Evolutionary conservation across 345 rosid genomes (phyloP).

Genomic region (Odontarrhena argentea): DNA sequence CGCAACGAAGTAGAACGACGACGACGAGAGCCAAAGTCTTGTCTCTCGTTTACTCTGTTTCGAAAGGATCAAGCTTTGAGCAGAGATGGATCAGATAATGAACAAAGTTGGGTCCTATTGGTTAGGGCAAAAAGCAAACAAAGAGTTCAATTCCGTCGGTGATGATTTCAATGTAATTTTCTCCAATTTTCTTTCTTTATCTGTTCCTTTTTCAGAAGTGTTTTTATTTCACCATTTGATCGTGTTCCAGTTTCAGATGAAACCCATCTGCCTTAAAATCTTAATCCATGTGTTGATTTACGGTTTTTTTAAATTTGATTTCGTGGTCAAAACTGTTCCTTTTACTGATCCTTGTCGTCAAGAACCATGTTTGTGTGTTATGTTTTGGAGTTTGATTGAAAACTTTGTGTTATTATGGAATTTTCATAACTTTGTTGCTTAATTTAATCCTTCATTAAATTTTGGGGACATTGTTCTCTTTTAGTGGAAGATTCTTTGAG

Average conservation of each 20-base stretch:
- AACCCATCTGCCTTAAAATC: neutral
- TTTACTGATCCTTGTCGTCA: slow-evolving; percentile 10
- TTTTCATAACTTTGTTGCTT: slow-evolving; percentile 10
- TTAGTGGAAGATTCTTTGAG: slow-evolving; percentile 1
- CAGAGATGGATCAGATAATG: slow-evolving; percentile 79
- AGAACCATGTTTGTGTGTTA: slow-evolving; percentile 3
- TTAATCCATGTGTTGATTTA: slow-evolving; percentile 2
- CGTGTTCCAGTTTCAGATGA: neutral
- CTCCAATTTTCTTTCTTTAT: slow-evolving; percentile 2
- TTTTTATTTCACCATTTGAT: slow-evolving; percentile 1
- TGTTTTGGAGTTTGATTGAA: neutral
- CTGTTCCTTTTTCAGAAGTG: neutral
- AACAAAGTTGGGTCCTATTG: slow-evolving; percentile 92
- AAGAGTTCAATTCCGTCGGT: slow-evolving; percentile 82
- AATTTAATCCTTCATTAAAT: slow-evolving; percentile 22
- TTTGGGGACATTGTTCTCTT: slow-evolving; percentile 1
- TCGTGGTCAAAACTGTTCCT: neutral
- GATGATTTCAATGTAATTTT: slow-evolving; percentile 71
- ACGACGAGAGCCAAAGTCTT: slow-evolving; percentile 13
- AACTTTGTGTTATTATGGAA: slow-evolving; percentile 2
- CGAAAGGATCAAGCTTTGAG: slow-evolving; percentile 14
- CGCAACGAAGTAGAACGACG: slow-evolving; percentile 22
- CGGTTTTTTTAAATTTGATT: neutral
- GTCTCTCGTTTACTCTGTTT: neutral
- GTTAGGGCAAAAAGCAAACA: slow-evolving; percentile 73